Conservation (phyloP, 352 stramenopile genomes). For the Globisporangium barbulae region DNA sequence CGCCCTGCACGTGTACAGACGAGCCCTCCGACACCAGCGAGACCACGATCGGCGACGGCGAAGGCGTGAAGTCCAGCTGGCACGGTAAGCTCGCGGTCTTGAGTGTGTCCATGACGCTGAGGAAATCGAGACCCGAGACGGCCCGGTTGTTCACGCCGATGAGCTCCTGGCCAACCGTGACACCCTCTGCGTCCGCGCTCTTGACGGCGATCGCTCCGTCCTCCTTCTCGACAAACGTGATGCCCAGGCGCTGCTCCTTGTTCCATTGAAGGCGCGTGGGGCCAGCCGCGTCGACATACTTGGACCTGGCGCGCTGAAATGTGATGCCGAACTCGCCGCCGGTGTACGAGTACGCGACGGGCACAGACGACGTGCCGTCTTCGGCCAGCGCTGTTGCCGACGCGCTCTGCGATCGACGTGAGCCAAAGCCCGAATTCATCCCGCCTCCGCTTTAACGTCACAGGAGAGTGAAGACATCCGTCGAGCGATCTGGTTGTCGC, state of each 20-base stretch:
- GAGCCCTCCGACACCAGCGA: constrained; percentile 23
- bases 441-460: not conserved
- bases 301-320: constrained; percentile 37
- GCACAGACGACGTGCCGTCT: not conserved
- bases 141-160: constrained; percentile 36
- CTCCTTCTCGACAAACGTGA: constrained; percentile 43
- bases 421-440: not conserved
- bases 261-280: constrained; percentile 37
- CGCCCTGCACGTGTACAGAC: constrained; percentile 21
- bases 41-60: constrained; percentile 40
- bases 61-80: constrained; percentile 42
- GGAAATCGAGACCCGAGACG: constrained; percentile 31
- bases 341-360: constrained; percentile 25
- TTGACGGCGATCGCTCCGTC: constrained; percentile 43
- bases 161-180: constrained; percentile 41
- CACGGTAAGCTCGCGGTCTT: constrained; percentile 33
- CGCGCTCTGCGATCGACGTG: constrained; percentile 9
- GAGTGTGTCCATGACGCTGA: constrained; percentile 37
- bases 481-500: constrained; percentile 52
- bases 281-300: constrained; percentile 25
- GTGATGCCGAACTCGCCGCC: constrained; percentile 36
- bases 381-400: not conserved
- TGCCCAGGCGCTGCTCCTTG: constrained; percentile 41
- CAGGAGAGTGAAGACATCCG: constrained; percentile 55
- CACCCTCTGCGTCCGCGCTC: constrained; percentile 21